Conservation (phyloP, 495 filamentous ascomycete genomes). For the Poronia punctata region DNA sequence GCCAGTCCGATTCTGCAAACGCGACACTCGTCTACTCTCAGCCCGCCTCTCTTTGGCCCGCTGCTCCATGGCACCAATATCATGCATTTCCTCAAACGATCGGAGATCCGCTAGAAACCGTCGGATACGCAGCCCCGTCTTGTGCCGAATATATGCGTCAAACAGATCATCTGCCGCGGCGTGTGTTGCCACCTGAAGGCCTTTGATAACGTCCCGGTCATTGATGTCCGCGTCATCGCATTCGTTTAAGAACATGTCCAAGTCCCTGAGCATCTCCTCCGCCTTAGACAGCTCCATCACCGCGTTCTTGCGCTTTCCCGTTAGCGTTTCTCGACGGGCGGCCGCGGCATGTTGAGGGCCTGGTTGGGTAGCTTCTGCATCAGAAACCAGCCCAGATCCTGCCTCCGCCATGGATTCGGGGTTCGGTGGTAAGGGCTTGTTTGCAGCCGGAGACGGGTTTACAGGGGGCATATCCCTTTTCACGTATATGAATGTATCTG, state of each 20-base stretch:
- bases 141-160: constrained; percentile 35
- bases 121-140: constrained; percentile 39
- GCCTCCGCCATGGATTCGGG: neutral
- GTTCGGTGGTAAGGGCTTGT: constrained; percentile 10
- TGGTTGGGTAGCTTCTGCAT: constrained; percentile 6
- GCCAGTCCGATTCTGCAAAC: constrained; percentile 1
- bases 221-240: constrained; percentile 29
- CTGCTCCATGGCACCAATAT: constrained; percentile 4
- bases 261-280: constrained; percentile 12
- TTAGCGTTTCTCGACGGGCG: neutral
- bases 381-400: neutral
- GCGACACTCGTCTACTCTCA: neutral
- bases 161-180: constrained; percentile 41
- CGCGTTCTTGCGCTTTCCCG: constrained; percentile 11
- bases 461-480: constrained; percentile 18
- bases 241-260: constrained; percentile 20
- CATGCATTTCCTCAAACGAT: constrained; percentile 30
- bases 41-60: constrained; percentile 1
- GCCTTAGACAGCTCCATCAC: constrained; percentile 14
- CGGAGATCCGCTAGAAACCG: constrained; percentile 41
- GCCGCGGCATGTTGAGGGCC: constrained; percentile 1
- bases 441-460: constrained; percentile 2
- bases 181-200: constrained; percentile 40
- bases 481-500: constrained; percentile 16
- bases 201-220: constrained; percentile 38